phyloP scores from a whole-genome alignment of 805 yeast genomes.

The Kodamaea restingae region DNA sequence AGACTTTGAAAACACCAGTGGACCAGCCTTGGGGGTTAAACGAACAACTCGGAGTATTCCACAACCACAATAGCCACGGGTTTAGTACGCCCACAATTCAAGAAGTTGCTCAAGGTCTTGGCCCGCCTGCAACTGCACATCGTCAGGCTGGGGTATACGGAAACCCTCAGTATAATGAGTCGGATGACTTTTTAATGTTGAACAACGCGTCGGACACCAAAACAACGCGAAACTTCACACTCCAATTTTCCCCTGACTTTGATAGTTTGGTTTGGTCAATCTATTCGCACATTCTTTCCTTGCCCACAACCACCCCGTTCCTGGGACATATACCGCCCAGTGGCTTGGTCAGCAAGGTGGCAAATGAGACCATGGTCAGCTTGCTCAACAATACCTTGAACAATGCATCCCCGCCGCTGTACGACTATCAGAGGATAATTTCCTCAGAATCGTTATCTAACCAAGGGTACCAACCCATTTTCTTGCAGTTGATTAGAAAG shows the following conservation, averaged over 20 bases:
- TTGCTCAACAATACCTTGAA: slow-evolving; percentile 18
- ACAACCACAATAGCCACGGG: slow-evolving; percentile 8
- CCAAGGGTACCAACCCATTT: slow-evolving; percentile 32
- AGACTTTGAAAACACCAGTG: slow-evolving; percentile 38
- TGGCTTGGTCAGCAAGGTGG: slow-evolving; percentile 42
- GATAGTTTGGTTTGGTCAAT: slow-evolving; percentile 35
- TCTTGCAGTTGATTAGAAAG: slow-evolving; percentile 39
- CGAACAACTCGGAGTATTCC: slow-evolving; percentile 2
- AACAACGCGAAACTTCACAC: slow-evolving; percentile 27
- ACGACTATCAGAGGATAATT: slow-evolving; percentile 33
- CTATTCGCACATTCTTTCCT: slow-evolving; percentile 32
- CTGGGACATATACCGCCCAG: slow-evolving; percentile 41
- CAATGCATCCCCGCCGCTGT: slow-evolving; percentile 17
- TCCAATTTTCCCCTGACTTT: slow-evolving; percentile 32
- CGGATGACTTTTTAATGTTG: slow-evolving; percentile 37
- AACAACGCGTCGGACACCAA: slow-evolving; percentile 9
- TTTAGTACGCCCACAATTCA: slow-evolving; percentile 3
- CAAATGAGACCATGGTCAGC: slow-evolving; percentile 35
- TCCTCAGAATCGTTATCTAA: slow-evolving; percentile 30
- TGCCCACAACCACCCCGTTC: slow-evolving; percentile 45
- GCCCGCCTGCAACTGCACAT: slow-evolving; percentile 5
- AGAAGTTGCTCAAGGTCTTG: neutral
- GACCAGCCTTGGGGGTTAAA: slow-evolving; percentile 22
- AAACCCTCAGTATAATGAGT: slow-evolving; percentile 34
- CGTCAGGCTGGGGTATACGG: slow-evolving; percentile 21